A percentile compares a stretch with the other conserved stretches of the same genome.
phyloP scores from a whole-genome alignment of 345 rosid species.

The Excoecaria agallocha region DNA sequence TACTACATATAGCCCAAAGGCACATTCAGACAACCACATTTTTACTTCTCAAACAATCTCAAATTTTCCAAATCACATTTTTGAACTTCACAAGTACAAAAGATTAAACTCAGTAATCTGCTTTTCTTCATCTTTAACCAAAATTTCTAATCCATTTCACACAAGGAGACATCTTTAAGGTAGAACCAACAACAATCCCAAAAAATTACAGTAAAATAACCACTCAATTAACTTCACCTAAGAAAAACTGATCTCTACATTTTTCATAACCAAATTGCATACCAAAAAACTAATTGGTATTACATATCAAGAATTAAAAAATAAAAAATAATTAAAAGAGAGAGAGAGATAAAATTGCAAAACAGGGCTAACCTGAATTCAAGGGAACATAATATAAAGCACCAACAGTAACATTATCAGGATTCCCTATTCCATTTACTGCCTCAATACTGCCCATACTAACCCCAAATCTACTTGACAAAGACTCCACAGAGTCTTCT shows the following conservation, averaged over 20 bases:
- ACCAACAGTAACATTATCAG: slow-evolving; percentile 77
- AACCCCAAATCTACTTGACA: slow-evolving; percentile 86
- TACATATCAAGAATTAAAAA: neutral
- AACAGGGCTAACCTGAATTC: slow-evolving; percentile 63
- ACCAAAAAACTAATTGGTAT: neutral
- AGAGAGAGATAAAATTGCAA: neutral
- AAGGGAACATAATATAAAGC: slow-evolving; percentile 71
- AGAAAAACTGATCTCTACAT: neutral
- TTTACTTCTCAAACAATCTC: too few species aligned
- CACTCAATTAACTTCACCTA: neutral
- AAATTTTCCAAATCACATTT: too few species aligned
- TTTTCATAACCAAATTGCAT: neutral
- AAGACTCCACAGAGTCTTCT: slow-evolving; percentile 75
- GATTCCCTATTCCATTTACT: slow-evolving; percentile 67
- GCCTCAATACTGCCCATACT: slow-evolving; percentile 85
- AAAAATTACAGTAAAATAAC: neutral
- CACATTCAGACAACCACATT: too few species aligned
- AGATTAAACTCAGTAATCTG: too few species aligned
- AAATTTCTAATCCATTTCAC: too few species aligned
- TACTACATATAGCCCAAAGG: too few species aligned
- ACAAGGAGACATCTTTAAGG: too few species aligned
- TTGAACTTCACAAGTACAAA: too few species aligned
- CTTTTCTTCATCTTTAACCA: too few species aligned
- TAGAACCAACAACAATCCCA: too few species aligned
- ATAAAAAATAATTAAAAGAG: too few species aligned